phyloP scores from a whole-genome alignment of 768 basidiomycete species.

The Paxillus rubicundulus region DNA sequence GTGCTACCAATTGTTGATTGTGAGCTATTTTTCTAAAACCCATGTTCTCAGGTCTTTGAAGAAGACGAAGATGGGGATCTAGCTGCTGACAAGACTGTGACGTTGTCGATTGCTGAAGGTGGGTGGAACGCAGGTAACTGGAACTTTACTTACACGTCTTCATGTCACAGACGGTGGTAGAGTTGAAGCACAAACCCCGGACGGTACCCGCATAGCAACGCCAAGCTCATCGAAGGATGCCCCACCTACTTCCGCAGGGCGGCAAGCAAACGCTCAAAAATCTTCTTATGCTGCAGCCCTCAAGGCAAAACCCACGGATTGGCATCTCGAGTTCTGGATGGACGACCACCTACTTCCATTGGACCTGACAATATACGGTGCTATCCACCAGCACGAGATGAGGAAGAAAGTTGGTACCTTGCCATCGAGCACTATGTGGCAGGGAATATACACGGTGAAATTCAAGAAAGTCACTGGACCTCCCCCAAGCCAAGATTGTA shows the following conservation, averaged over 20 bases:
- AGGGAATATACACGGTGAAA: conserved; percentile 86
- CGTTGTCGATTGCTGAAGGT: conserved; percentile 80
- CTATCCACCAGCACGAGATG: conserved; percentile 88
- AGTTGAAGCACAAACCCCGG: conserved; percentile 94
- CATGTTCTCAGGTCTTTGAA: conserved; percentile 61
- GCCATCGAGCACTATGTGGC: conserved; percentile 78
- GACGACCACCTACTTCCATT: conserved; percentile 81
- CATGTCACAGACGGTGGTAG: conserved; percentile 73
- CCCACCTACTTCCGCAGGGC: conserved; percentile 31
- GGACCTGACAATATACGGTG: conserved; percentile 94
- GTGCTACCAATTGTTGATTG: not conserved
- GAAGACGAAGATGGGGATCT: conserved; percentile 80
- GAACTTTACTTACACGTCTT: conserved; percentile 7
- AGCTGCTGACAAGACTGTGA: conserved; percentile 81
- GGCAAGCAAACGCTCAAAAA: conserved; percentile 36
- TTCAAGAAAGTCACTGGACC: conserved; percentile 92
- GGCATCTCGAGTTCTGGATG: conserved; percentile 96
- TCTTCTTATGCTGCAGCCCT: conserved; percentile 92
- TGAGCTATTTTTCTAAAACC: conserved; percentile 12
- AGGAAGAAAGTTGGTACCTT: conserved; percentile 66
- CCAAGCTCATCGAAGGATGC: conserved; percentile 59
- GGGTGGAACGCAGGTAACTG: conserved; percentile 10
- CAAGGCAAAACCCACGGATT: conserved; percentile 90
- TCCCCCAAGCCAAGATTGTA: conserved; percentile 59
- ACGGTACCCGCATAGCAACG: conserved; percentile 91